These are phyloP conservation scores for Auxenochlorella protothecoides DNA, from an alignment of 139 green algal genomes.

Conservation along the genomic window DNA sequence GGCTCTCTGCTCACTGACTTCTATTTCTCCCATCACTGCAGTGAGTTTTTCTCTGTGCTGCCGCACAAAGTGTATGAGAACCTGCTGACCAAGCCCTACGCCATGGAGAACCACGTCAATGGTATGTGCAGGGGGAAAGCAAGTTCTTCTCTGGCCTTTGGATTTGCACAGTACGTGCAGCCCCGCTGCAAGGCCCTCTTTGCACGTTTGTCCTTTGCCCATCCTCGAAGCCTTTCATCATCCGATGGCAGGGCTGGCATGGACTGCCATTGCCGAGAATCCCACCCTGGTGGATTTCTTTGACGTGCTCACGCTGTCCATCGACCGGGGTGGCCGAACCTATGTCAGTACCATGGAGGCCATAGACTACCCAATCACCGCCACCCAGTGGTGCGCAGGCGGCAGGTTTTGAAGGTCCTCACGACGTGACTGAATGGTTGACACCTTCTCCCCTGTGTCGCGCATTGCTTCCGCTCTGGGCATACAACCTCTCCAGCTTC, in stretches of 20 bases:
- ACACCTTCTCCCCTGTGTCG: no score
- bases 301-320: constrained; percentile 48
- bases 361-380: constrained; percentile 43
- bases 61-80: constrained; percentile 42
- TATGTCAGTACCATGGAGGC: constrained; percentile 72
- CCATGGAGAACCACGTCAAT: constrained; percentile 73
- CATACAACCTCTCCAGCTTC: no score
- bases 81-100: constrained; percentile 53
- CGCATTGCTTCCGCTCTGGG: no score
- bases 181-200: no score
- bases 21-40: background rate
- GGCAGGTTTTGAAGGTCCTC: no score
- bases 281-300: constrained; percentile 46
- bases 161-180: no score
- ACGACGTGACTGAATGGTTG: no score
- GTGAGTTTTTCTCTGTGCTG: constrained; percentile 38
- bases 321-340: constrained; percentile 40
- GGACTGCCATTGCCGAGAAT: constrained; percentile 32
- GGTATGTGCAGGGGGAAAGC: constrained; percentile 19
- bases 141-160: no score
- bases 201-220: no score
- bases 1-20: no score
- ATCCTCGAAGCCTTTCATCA: no score
- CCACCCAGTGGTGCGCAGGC: constrained; percentile 49
- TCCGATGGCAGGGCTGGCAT: background rate